phyloP scores from a whole-genome alignment of 1,139 yeast species.

The Blastobotrys serpentis region DNA sequence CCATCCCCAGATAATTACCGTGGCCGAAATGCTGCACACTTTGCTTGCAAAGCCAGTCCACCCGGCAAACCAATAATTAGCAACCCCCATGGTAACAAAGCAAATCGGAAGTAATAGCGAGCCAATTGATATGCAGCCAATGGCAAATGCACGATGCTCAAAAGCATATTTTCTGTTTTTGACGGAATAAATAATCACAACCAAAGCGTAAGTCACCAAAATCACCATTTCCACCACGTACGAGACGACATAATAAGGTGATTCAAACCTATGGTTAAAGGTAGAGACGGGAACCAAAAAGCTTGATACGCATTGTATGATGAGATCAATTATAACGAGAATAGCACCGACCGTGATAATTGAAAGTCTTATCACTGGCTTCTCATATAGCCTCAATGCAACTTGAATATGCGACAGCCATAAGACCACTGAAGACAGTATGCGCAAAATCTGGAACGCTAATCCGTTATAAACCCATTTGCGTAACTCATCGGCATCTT shows the following conservation, averaged over 20 bases:
- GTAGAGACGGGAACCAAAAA: slow-evolving; percentile 30
- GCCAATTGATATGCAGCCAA: slow-evolving; percentile 58
- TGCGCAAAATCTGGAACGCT: slow-evolving; percentile 59
- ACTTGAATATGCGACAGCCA: slow-evolving; percentile 80
- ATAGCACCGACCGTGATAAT: slow-evolving; percentile 61
- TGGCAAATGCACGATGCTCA: slow-evolving; percentile 48
- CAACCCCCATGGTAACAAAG: slow-evolving; percentile 73
- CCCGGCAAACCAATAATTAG: slow-evolving; percentile 70
- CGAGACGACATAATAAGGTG: slow-evolving; percentile 51
- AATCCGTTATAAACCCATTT: slow-evolving; percentile 48
- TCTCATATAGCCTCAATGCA: slow-evolving; percentile 64
- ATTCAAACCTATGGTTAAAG: slow-evolving; percentile 14
- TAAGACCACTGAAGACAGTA: slow-evolving; percentile 58
- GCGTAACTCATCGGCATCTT: slow-evolving; percentile 54
- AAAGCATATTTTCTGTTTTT: slow-evolving; percentile 57
- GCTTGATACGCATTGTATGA: slow-evolving; percentile 25
- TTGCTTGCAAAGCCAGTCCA: slow-evolving; percentile 74
- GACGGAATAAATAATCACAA: slow-evolving; percentile 59
- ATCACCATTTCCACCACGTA: slow-evolving; percentile 73
- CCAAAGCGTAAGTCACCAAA: slow-evolving; percentile 67
- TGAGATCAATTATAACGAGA: slow-evolving; percentile 46
- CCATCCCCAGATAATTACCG: slow-evolving; percentile 92
- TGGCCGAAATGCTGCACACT: slow-evolving; percentile 45
- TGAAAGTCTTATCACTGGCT: slow-evolving; percentile 65
- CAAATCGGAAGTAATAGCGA: slow-evolving; percentile 68